A percentile compares a stretch with the other conserved stretches of the same genome.
Evolutionary conservation across 805 yeast species (phyloP).

Genomic region (Komagataella phaffii): DNA sequence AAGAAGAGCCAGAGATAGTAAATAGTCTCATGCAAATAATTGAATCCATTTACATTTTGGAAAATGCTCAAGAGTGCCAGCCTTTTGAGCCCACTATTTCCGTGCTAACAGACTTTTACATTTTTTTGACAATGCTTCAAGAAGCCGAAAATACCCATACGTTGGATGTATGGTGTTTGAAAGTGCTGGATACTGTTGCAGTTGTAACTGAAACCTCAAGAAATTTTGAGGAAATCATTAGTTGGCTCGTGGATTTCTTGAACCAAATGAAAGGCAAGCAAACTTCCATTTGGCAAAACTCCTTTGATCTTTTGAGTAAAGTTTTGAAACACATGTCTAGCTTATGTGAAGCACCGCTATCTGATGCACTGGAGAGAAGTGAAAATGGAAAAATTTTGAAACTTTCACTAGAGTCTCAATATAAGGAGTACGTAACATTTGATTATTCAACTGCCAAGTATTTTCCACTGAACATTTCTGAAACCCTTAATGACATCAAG

Average conservation of each 20-base stretch:
- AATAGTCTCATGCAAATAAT: background rate
- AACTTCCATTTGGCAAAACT: background rate
- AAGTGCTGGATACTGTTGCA: background rate
- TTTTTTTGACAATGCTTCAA: background rate
- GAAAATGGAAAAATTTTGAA: background rate
- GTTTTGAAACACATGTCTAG: background rate
- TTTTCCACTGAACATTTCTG: background rate
- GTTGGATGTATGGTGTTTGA: background rate
- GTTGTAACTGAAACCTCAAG: background rate
- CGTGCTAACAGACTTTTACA: background rate
- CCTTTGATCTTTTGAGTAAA: background rate
- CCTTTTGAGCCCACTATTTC: background rate
- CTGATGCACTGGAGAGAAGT: background rate
- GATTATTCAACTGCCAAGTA: background rate
- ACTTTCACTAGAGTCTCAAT: background rate
- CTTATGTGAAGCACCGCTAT: no score
- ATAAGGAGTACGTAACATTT: background rate
- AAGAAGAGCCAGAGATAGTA: background rate
- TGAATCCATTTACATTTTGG: background rate
- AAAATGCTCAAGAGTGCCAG: background rate
- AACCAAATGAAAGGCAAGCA: background rate
- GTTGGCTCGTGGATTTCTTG: background rate
- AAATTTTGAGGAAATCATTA: background rate
- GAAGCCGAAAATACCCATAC: background rate
- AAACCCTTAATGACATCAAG: background rate